A percentile compares a stretch with the other conserved stretches of the same genome.
phyloP scores from a whole-genome alignment of 2,329 filamentous ascomycete genomes.

The Lasiodiplodia gonubiensis region DNA sequence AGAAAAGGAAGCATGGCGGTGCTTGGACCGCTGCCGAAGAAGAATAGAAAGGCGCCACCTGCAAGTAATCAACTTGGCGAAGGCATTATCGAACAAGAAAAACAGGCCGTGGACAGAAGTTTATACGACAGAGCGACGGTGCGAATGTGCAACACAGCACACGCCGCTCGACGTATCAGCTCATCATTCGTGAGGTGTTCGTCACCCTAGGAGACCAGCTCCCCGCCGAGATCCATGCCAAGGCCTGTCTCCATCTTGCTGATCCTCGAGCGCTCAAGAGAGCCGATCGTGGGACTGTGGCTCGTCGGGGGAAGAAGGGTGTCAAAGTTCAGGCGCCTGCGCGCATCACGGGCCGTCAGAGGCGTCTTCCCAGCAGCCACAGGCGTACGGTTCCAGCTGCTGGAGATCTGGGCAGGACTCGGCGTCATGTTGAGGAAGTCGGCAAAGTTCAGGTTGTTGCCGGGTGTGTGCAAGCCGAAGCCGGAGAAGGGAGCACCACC shows the following conservation, averaged over 20 bases:
- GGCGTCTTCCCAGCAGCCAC: slow-evolving; percentile 70
- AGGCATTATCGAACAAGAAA: slow-evolving; percentile 18
- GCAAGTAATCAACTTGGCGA: slow-evolving; percentile 5
- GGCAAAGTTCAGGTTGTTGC: slow-evolving; percentile 87
- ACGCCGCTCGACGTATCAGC: slow-evolving; percentile 10
- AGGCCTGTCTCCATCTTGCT: slow-evolving; percentile 57
- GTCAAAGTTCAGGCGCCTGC: slow-evolving; percentile 83
- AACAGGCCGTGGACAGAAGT: background rate
- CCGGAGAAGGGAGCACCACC: slow-evolving; percentile 62
- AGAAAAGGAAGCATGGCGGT: background rate
- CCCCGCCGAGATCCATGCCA: slow-evolving; percentile 70
- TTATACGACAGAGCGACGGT: background rate
- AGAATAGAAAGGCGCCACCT: slow-evolving; percentile 3
- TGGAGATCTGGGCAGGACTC: slow-evolving; percentile 78
- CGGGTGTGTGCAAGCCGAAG: slow-evolving; percentile 74
- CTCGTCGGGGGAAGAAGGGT: slow-evolving; percentile 65
- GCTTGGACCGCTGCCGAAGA: background rate
- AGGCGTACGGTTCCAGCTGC: slow-evolving; percentile 72
- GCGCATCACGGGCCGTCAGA: slow-evolving; percentile 68
- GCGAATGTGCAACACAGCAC: slow-evolving; percentile 12
- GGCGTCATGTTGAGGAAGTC: slow-evolving; percentile 98
- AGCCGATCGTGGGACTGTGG: slow-evolving; percentile 49
- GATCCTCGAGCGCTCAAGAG: slow-evolving; percentile 38
- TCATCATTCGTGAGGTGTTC: slow-evolving; percentile 29
- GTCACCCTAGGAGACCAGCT: slow-evolving; percentile 58